Evolutionary conservation across 306 rosid genomes (phyloP), one percentile per base, ranked within the genome.

Genomic region (Sechiopsis laciniata): DNA sequence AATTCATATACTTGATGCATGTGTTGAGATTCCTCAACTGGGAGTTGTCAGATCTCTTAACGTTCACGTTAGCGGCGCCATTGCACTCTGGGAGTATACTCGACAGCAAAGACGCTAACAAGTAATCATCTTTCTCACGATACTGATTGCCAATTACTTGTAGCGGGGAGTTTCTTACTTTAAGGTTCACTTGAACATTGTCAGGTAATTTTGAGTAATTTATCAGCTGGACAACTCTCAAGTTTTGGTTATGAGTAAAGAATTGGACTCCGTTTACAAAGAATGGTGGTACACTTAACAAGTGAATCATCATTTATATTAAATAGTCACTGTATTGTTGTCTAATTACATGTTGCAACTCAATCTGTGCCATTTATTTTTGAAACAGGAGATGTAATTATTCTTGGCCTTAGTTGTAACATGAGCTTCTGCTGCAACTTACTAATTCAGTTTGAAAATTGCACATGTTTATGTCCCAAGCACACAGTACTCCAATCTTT

Each of bases 21-120:
- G 98, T 80, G 59, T 90, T 19, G 97, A 94, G 87, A 90, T 94
- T 73, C 98, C 96, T 57, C 98, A 94, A 72, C 78, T 89, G 81
- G 98, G 98, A 53, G 95, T 94, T 21, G 95, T 94, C 68, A 87
- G 96, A 83, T 94, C 98, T 79, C 97, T 94, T 72, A 94, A 94
- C 48, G 98, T 94, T 75, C 98, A 94, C 69, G 98, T 90, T 82
- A 90, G 98, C 46, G 96, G 97, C 13, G 98, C 98, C 65, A 90
- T 94, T 83, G 98, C 96, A 75, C 84, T 87, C 75, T 90, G 98
- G 98, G 98, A 94, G 76, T 94, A 90, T 76, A 87, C 98, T 77
- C 84, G 98, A 24, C 98, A 94, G 68, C 97, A 87, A 74, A 87
- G 96, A 84, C 88, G 86, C 72, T 78, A 62, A n/a, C 87, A 84